Base-by-base conservation (phyloP, 1,284 basidiomycete genomes). In the Austroboletus olivaceoglutinosus region DNA sequence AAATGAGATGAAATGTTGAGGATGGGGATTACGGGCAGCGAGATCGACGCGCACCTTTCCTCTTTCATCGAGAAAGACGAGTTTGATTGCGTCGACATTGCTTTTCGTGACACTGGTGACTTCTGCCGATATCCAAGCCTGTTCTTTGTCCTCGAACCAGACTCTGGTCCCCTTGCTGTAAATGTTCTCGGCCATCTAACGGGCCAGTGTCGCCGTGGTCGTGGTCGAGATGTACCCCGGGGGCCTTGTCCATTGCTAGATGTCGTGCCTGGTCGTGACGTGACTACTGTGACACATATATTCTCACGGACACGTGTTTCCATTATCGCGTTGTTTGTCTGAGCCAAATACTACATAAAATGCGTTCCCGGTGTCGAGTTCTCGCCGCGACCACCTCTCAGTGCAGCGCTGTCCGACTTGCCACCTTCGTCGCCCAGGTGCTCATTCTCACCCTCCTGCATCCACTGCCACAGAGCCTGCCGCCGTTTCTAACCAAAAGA, bases 131-230 rank as follows among this genome's bases (percentile, higher is more conserved):
- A 95, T 81, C 93, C 93, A 96, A 58, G 92, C 92, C 55, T 86
- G 83, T 59, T 94, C 92, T 73, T 91, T 93, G 77, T 96, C 92
- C 59, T 91, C 80, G 68, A 94, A 92, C 93, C 88, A 90, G 63
- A 90, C 87, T 62, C 88, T 78, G 57, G 87, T 90, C 57, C 87
- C 87, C 72, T 85, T 90, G 77, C 80, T 86, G 74, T 90, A 90
- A 66, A 90, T 87, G 74, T 89, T 89, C 75, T 90, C 88, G 70
- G 87, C 85, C 87, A 90, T 90, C 64, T 47, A 52, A 61, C 61
- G 46, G 62, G 58, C 67, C 68, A 47, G 51, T 40, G 40, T 58
- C 46, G 50, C 51, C 30, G 59, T 45, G 25, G 54, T 60, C 52
- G 62, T 50, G 19, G 45, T 60, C 55, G 52, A 48, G 38, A 38